Evolutionary conservation across 139 green algal genomes (phyloP), one percentile per base, ranked within the genome.

Genomic region (Pleodorina starrii): DNA sequence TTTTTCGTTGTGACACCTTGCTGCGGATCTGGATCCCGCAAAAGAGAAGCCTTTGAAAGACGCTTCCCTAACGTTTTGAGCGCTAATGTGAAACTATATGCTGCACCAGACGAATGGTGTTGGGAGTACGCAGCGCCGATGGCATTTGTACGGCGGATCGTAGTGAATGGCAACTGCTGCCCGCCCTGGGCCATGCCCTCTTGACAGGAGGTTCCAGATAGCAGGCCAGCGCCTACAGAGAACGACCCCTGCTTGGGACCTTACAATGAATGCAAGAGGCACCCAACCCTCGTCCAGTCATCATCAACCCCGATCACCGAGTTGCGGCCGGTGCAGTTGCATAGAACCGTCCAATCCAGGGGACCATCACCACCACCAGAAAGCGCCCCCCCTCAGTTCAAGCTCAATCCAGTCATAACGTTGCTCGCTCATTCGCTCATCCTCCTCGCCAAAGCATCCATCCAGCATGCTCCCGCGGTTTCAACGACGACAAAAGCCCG

Each of bases 401-500:
- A 7, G 6, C 54, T 25, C 29, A 66, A 32, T 66, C 29, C 63
- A 46, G 36, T 69, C 57, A 69, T 29, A 48, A 77, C 36, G 36
- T 42, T 54, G 29, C 43, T 40, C 72, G 3, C 35, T 80, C 72
- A 80, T 21, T 80, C 72, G 32, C 72, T 80, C 72, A 80, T 51
- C 72, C 40, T 80, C 27, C 21, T 80, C 14, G 12, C 40, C 40
- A 29, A 50, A 78, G 71, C 72, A 80, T 48, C 69, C 69, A 77
- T 80, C 72, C 72, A 43, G 72, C 72, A 59, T 80, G 72, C 42
- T 80, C 72, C 72, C 72, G 38, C 72, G 42, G 19, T 80, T 46
- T 38, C 63, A 73, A 76, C 40, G 57, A 35, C 38, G n/a, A 80
- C 32, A 80, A 51, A 57, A n/a, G n/a, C n/a, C 38, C 29, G 68